These are phyloP conservation scores for Paragyromitra xinjiangensis DNA, from an alignment of 495 filamentous ascomycete species.

Conservation along the genomic window DNA sequence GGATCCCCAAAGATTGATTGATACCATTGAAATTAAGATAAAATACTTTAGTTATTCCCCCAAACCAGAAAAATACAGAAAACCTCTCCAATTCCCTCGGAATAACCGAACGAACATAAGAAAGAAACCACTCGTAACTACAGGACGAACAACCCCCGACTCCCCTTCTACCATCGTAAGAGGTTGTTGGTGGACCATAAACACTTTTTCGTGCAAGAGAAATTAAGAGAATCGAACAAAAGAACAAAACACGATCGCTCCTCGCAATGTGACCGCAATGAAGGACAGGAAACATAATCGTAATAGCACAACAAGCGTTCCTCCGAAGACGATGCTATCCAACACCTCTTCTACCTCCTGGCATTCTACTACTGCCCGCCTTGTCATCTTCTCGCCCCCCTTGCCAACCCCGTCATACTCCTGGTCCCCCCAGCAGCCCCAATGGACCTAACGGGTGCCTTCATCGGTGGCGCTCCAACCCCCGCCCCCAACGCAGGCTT, in stretches of 20 bases:
- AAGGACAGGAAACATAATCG: slow-evolving; percentile 15
- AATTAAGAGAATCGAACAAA: slow-evolving; percentile 32
- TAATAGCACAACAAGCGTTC: slow-evolving; percentile 3
- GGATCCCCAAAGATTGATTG: neutral
- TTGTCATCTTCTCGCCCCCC: slow-evolving; percentile 55
- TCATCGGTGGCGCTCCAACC: slow-evolving; percentile 42
- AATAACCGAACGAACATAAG: slow-evolving; percentile 11
- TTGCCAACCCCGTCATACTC: slow-evolving; percentile 47
- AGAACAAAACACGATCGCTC: slow-evolving; percentile 36
- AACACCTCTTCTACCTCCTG: neutral
- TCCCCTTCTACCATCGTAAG: slow-evolving; percentile 23
- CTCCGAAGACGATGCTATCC: neutral
- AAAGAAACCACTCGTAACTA: slow-evolving; percentile 36
- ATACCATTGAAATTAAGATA: slow-evolving; percentile 29
- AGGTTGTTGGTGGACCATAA: slow-evolving; percentile 24
- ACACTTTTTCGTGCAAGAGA: slow-evolving; percentile 18
- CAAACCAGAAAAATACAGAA: slow-evolving; percentile 20
- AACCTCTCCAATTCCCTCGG: slow-evolving; percentile 2
- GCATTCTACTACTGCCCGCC: neutral
- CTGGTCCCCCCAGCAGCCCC: slow-evolving; percentile 40
- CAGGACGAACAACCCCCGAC: slow-evolving; percentile 7
- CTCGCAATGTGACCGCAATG: slow-evolving; percentile 31
- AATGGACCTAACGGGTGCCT: slow-evolving; percentile 39
- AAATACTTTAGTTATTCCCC: slow-evolving; percentile 15
- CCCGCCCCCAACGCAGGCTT: slow-evolving; percentile 49